Evolutionary conservation across 1,284 basidiomycete genomes (phyloP), one percentile per base, ranked within the genome.

Genomic region (Ceratobasidium sp.): DNA sequence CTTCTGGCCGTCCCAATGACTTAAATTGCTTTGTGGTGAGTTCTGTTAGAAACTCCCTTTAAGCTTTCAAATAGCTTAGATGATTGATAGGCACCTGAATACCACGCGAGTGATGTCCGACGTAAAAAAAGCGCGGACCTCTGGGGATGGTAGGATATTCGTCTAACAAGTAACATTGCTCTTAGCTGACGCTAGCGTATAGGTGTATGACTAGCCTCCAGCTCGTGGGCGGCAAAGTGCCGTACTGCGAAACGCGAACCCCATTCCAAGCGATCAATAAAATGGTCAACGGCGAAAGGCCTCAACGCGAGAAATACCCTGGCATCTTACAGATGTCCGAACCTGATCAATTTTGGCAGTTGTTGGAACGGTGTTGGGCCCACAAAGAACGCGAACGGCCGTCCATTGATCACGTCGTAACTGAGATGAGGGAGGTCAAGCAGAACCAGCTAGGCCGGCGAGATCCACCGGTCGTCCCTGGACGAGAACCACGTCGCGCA

Each of bases 301-400:
- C 71, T 4, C 15, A 59, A 9, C 47, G 63, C 5, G 36, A 73
- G 3, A 4, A 31, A 14, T 54, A 73, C 36, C 45, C 41, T 33
- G 51, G 57, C 27, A 31, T 63, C n/a, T 22, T 29, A 5, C 57
- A 73, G 9, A n/a, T 62, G 7, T 29, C 24, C 8, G 31, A 73
- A 15, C 45, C 33, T 2, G 59, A 73, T 22, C 47, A 19, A 3
- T 45, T 73, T 7, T 73, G 71, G 71, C 56, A 51, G 14, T 36
- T 73, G 2, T 31, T 73, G 27, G 71, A 73, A 22, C 0, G 44
- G 3, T 73, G 71, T 22, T 73, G 71, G 71, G 48, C 71, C 1
- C 31, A 29, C 15, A 48, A 63, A 8, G 56, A 59, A n/a, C 2
- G 27, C 9, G 15, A 41, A 22, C 47, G 71, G 24, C 71, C 71